Evolutionary conservation across 345 rosid genomes (phyloP), one percentile per base, ranked within the genome.

Genomic region (Trapa incisa): DNA sequence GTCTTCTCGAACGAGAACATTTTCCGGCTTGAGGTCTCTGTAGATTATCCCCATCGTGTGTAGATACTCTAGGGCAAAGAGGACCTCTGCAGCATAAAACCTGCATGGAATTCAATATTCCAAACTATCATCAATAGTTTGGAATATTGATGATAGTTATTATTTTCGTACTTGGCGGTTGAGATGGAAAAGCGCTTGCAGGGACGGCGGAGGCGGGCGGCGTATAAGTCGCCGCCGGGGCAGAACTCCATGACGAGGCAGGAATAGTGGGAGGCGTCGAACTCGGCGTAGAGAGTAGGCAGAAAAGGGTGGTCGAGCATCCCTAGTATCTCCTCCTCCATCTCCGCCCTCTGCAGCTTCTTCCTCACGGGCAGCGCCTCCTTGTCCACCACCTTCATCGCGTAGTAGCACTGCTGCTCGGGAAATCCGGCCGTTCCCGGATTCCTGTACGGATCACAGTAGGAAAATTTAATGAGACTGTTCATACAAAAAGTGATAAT

Each of bases 211-310:
- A 80, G 90, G 29, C 94, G 75, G n/a, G 87, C 81, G 37, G 91
- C 84, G 53, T 93, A 90, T 60, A 93, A 77, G 73, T 92, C 98
- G 2, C 98, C 96, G 1, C 96, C 96, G 15, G 97, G 86, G 50
- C 98, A 92, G 62, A 77, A 89, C 85, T 93, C 98, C 96, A 90
- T 90, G 6, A 90, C 88, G 60, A 93, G 73, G 76, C 94, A 93
- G 37, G 97, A 89, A 81, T 93, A 93, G 72, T 90, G 98, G 61
- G 96, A 89, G 75, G 94, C 92, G 17, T 88, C 90, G 54, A 93
- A 93, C 70, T 89, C 83, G 1, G 98, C 92, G 32, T 93, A 93
- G 48, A 93, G 72, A 69, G 96, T 93, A 11, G 98, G 98, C 29
- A 88, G 68, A 73, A 93, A 93, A 22, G 98, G 97, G 41, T 93